Evolutionary conservation across 2,329 filamentous ascomycete species (phyloP), one percentile per base, ranked within the genome.

Genomic region (Didymella pomorum): DNA sequence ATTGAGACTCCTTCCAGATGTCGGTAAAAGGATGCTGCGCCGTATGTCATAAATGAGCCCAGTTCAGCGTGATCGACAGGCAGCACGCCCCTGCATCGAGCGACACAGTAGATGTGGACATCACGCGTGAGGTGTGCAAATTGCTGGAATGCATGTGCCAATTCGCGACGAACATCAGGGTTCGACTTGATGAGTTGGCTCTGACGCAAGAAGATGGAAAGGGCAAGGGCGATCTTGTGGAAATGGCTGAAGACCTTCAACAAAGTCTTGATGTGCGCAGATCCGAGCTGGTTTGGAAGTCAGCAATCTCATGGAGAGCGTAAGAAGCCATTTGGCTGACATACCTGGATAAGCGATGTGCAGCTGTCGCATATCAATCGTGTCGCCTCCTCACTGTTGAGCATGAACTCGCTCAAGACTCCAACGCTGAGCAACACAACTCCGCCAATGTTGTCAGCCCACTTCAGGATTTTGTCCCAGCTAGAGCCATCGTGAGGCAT

Each of bases 291-390:
- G 9, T 4, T 14, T 4, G 5, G n/a, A 14, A 7, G 12, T 43
- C 41, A 43, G 41, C 23, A 21, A 51, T 21, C 47, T 39, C 11
- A 37, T 26, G n/a, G 12, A 46, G 10, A 9, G 10, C 18, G 26
- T 23, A 14, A 8, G 7, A 20, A 26, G 46, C 6, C 31, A 8
- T 2, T 18, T 11, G 20, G 10, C 10, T 10, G 3, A 55, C 62
- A 25, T 47, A 80, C 80, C 73, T 80, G 76, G n/a, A 83, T 64
- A 12, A 82, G 68, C 18, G 77, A 64, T 4, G 76, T 71, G 52
- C 71, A 78, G 25, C 76, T 74, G 31, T 78, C 78, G 74, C 79
- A 81, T 25, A 81, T 78, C 20, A 81, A 68, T 18, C 72, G 69
- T 4, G 79, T 76, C 11, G 79, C 80, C 33, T 68, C 62, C 21